Evolutionary conservation across 1,139 yeast species (phyloP).

Genomic region (Yamadazyma buinensis): DNA sequence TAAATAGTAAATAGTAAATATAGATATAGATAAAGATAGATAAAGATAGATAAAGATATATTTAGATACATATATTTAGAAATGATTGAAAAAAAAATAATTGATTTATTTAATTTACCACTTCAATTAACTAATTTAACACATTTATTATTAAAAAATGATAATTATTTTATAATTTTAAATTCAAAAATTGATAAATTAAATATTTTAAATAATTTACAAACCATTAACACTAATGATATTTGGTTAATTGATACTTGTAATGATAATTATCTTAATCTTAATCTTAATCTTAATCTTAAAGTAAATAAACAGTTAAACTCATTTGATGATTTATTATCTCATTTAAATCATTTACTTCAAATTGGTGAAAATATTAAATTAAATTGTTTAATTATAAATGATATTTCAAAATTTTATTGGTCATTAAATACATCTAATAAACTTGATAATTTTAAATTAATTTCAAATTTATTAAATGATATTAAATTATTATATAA

Average conservation of each 20-base stretch:
- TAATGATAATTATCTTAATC: too few relatives aligned
- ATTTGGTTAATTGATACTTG: too few relatives aligned
- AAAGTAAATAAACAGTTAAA: too few relatives aligned
- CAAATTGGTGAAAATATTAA: too few relatives aligned
- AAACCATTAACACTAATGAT: too few relatives aligned
- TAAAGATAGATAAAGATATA: too few relatives aligned
- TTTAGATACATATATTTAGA: too few relatives aligned
- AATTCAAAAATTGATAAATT: neutral
- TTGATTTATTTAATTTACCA: constrained; percentile 4
- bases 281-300: too few relatives aligned
- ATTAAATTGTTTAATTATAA: constrained; percentile 6
- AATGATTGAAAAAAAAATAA: constrained; percentile 1
- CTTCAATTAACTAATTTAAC: neutral
- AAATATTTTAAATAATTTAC: neutral
- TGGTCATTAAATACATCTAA: constrained; percentile 27
- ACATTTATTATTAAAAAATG: neutral
- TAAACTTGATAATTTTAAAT: constrained; percentile 1
- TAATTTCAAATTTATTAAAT: constrained; percentile 1
- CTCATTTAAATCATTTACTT: too few relatives aligned
- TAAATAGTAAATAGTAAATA: too few relatives aligned
- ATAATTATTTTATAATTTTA: constrained; percentile 3
- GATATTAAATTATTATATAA: constrained; percentile 16
- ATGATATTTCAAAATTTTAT: constrained; percentile 25
- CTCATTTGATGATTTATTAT: too few relatives aligned
- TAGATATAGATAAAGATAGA: too few relatives aligned